A percentile compares a stretch with the other conserved stretches of the same genome.
These are phyloP conservation scores for Daucus carota DNA, from an alignment of 129 eudicot species.

Conservation along the genomic window DH1_v3.0 NC_030389.2:486501-487000, in stretches of 20 bases:
- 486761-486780: conserved; percentile 7
- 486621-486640: background rate
- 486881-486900: background rate
- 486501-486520: conserved; percentile 3
- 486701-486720: background rate
- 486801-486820: conserved; percentile 1
- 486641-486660: background rate
- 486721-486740: background rate
- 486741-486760: conserved; percentile 1
- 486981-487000: no score
- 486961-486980: background rate
- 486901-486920: background rate
- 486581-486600: conserved; percentile 3
- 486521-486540: background rate
- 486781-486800: background rate
- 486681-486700: background rate
- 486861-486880: background rate
- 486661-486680: background rate
- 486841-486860: background rate
- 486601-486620: background rate
- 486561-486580: conserved; percentile 4
- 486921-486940: no score
- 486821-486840: background rate
- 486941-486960: background rate
- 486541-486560: conserved; percentile 4